Evolutionary conservation across 805 yeast species (phyloP).

Genomic region (Kluyveromyces siamensis): DNA sequence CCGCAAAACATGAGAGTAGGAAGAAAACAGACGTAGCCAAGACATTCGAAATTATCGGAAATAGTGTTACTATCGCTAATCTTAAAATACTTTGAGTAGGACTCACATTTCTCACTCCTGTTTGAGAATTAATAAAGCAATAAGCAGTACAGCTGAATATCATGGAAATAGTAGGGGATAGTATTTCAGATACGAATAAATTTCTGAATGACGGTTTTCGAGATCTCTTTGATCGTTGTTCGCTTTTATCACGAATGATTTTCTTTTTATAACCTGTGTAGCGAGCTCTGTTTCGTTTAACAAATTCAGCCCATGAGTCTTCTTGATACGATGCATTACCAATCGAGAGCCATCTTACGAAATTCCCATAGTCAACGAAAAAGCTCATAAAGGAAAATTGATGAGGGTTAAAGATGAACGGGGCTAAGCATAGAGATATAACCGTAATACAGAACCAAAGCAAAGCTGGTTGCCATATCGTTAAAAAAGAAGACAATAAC

Average conservation of each 20-base stretch:
- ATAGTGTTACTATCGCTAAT: slow-evolving; percentile 40
- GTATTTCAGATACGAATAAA: slow-evolving; percentile 68
- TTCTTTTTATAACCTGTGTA: slow-evolving; percentile 86
- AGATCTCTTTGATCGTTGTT: slow-evolving; percentile 52
- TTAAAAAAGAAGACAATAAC: slow-evolving; percentile 62
- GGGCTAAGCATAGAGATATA: slow-evolving; percentile 56
- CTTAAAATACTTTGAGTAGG: slow-evolving; percentile 55
- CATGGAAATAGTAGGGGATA: slow-evolving; percentile 64
- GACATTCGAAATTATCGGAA: slow-evolving; percentile 39
- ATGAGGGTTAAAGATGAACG: slow-evolving; percentile 70
- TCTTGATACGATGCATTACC: slow-evolving; percentile 62
- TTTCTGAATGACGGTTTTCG: slow-evolving; percentile 73
- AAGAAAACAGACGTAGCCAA: slow-evolving; percentile 29
- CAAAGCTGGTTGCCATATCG: slow-evolving; percentile 75
- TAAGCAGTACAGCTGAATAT: slow-evolving; percentile 64
- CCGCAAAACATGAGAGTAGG: slow-evolving; percentile 37
- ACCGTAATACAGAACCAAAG: slow-evolving; percentile 71
- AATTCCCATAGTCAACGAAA: slow-evolving; percentile 57
- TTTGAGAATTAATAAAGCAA: slow-evolving; percentile 77
- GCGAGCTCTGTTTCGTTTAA: slow-evolving; percentile 72
- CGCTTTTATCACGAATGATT: slow-evolving; percentile 56
- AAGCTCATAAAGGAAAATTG: slow-evolving; percentile 64
- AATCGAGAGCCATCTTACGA: slow-evolving; percentile 67
- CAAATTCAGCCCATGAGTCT: slow-evolving; percentile 74
- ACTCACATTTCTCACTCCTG: slow-evolving; percentile 53